A percentile compares a stretch with the other conserved stretches of the same genome.
Conservation (phyloP, 2,329 filamentous ascomycete genomes). For the Neonectria ditissima region DNA sequence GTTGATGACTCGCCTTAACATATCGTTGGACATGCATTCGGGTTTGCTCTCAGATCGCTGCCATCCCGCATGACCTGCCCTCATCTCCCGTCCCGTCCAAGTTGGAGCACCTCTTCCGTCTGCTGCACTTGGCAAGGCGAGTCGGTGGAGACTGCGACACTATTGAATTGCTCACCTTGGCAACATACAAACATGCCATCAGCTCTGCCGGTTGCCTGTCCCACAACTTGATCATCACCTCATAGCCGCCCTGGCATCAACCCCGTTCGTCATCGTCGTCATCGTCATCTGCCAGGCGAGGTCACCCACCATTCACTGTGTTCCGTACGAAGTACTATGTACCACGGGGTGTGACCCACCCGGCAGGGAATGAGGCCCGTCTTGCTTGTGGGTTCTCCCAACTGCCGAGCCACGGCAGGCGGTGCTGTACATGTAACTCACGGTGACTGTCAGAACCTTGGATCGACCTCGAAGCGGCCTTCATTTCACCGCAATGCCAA, state of each 20-base stretch:
- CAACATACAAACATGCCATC: slow-evolving; percentile 2
- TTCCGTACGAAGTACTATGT: neutral
- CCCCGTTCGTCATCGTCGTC: slow-evolving; percentile 11
- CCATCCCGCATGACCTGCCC: neutral
- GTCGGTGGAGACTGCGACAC: neutral
- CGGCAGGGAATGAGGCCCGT: slow-evolving; percentile 9
- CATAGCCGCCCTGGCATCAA: slow-evolving; percentile 4
- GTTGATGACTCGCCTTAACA: slow-evolving; percentile 31
- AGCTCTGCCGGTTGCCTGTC: slow-evolving; percentile 1
- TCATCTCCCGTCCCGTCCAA: too few species aligned
- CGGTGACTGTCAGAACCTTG: slow-evolving; percentile 42
- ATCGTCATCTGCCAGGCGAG: slow-evolving; percentile 9
- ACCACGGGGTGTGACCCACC: slow-evolving; percentile 8
- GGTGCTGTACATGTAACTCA: slow-evolving; percentile 18
- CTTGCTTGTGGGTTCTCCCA: slow-evolving; percentile 22
- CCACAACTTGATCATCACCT: neutral
- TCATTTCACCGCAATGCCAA: slow-evolving; percentile 30
- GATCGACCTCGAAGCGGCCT: slow-evolving; percentile 24
- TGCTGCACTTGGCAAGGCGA: neutral
- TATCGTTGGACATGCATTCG: slow-evolving; percentile 16
- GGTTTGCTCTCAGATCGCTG: slow-evolving; percentile 11
- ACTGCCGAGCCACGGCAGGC: slow-evolving; percentile 42
- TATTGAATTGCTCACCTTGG: neutral
- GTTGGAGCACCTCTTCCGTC: slow-evolving; percentile 1
- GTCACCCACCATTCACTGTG: neutral